Base-by-base conservation (phyloP, 2,329 filamentous ascomycete species). In the Aciculosporium take region DNA sequence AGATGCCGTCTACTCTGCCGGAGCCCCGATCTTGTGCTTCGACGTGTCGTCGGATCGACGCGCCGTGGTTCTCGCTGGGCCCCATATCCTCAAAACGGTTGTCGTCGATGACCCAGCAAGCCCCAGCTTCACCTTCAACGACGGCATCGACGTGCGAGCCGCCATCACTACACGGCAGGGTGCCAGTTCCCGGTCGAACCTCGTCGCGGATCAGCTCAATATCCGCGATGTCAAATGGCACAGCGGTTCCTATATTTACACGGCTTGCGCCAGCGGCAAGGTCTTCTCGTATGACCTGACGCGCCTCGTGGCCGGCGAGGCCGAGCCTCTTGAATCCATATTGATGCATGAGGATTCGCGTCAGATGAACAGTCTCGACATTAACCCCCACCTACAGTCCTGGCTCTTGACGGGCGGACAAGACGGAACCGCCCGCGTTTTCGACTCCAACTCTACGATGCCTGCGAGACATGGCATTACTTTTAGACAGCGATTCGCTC, bases 141-240 rank as follows among this genome's bases (percentile, higher is more conserved):
- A 80, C 17, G 71, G 71, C 7, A 54, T 76, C 44, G 76, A 81
- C 51, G 52, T 81, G 44, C 69, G 75, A 42, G 63, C 71, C 12
- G 62, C 69, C 15, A 76, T 81, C 43, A 64, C 64, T 12, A 61
- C 68, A 9, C 69, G 73, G 44, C 61, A 65, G 37, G 54, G 63
- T 4, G 58, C 67, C 21, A 53, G 52, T 0, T 59, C 62, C 35
- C 65, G 67, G 40, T 57, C 58, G 5, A 65, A 59, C 38, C 59
- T 61, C 17, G 56, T 53, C 7, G 58, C 61, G 15, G 76, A 81
- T 45, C 75, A 79, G 55, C 63, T 80, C 37, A 77, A 75, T 28
- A 78, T 81, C 47, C 71, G 72, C 49, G 73, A 78, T 46, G 74
- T 76, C 38, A 76, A 74, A 53, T 76, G 76, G 68, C 65, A 71